Conservation (phyloP, 2,329 filamentous ascomycete species). For the Corynespora cassiicola region DNA sequence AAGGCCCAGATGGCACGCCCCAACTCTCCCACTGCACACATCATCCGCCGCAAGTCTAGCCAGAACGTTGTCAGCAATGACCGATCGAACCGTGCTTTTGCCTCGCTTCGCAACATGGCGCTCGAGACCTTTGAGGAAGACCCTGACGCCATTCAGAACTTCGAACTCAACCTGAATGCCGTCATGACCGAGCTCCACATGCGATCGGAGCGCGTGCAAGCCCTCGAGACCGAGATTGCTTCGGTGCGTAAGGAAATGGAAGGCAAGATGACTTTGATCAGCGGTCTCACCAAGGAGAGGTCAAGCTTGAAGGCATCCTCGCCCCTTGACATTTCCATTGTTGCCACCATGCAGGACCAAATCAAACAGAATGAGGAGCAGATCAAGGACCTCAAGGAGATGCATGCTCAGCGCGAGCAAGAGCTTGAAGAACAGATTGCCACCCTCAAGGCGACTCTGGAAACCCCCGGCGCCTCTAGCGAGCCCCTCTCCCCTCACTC, state of each 20-base stretch:
- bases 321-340: conserved; percentile 89
- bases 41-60: conserved; percentile 92
- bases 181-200: conserved; percentile 91
- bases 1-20: conserved; percentile 72
- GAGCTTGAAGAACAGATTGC: conserved; percentile 77
- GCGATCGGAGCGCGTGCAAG: conserved; percentile 87
- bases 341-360: conserved; percentile 86
- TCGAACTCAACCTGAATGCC: conserved; percentile 88
- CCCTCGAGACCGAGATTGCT: conserved; percentile 83
- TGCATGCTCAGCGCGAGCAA: conserved; percentile 75
- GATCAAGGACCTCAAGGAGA: conserved; percentile 74
- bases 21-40: conserved; percentile 70
- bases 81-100: conserved; percentile 88
- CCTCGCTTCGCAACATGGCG: conserved; percentile 86
- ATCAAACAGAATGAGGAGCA: conserved; percentile 84
- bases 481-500: conserved; percentile 25
- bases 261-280: conserved; percentile 93
- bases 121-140: conserved; percentile 82
- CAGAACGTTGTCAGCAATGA: conserved; percentile 88
- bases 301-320: conserved; percentile 82
- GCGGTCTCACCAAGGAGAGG: conserved; percentile 88
- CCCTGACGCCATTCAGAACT: conserved; percentile 87
- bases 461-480: conserved; percentile 16
- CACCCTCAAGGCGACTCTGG: conserved; percentile 65
- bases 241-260: conserved; percentile 95